Conservation (phyloP, 805 yeast genomes). For the Hanseniaspora nectarophila region DNA sequence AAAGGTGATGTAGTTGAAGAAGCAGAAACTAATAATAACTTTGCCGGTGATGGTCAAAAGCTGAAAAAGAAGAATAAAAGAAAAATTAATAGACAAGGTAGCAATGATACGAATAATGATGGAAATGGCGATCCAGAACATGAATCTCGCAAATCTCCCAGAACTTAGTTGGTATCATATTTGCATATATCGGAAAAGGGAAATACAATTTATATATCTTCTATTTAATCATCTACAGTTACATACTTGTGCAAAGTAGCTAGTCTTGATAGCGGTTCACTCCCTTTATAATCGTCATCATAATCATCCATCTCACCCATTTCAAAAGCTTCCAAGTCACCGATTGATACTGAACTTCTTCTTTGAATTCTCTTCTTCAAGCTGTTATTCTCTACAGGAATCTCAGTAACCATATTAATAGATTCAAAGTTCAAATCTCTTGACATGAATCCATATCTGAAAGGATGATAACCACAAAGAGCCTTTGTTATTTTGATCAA, state of each 20-base stretch:
- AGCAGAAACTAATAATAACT: conserved; percentile 18
- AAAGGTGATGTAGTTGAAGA: conserved; percentile 19
- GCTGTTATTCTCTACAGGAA: conserved; percentile 25
- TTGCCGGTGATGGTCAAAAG: conserved; percentile 67
- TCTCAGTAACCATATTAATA: conserved; percentile 33
- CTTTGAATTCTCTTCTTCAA: conserved; percentile 11
- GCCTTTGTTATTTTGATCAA: conserved; percentile 32
- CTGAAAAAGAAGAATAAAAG: conserved; percentile 61
- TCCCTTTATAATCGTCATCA: conserved; percentile 25
- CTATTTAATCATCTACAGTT: background rate
- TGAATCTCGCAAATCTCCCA: conserved; percentile 6
- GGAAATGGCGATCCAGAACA: conserved; percentile 26
- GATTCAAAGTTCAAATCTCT: conserved; percentile 36
- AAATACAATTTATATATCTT: background rate
- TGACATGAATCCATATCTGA: conserved; percentile 41
- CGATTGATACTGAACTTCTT: conserved; percentile 6
- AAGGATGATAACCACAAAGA: conserved; percentile 39
- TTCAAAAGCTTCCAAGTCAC: background rate
- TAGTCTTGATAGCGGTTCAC: conserved; percentile 10
- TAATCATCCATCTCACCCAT: conserved; percentile 10
- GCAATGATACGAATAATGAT: conserved; percentile 55
- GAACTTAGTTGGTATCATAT: too few relatives aligned
- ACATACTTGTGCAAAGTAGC: conserved; percentile 13
- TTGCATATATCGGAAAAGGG: background rate
- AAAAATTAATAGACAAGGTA: conserved; percentile 44